Conservation (phyloP, 2,329 filamentous ascomycete species). For the Pestalotiopsis sp. region DNA sequence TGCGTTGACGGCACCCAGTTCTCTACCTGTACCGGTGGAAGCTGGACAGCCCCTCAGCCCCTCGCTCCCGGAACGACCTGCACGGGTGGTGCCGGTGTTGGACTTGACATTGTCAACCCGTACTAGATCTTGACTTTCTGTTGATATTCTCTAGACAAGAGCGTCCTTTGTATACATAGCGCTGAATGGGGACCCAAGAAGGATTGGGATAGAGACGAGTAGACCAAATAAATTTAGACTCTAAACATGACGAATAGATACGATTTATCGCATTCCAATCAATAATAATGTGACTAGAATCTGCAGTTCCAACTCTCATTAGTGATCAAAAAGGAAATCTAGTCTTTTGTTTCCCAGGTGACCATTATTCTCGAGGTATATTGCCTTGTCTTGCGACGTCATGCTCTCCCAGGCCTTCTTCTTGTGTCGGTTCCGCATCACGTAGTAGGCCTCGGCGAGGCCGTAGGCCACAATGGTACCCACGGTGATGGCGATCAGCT, state of each 20-base stretch:
- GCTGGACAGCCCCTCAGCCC: slow-evolving; percentile 2
- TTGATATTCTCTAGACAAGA: not conserved
- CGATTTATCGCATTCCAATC: not conserved
- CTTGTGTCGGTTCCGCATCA: slow-evolving; percentile 1
- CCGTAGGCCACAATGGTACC: slow-evolving; percentile 35
- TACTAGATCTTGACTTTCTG: not conserved
- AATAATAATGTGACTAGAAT: not conserved
- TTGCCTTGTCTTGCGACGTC: slow-evolving; percentile 5
- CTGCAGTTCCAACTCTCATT: not conserved
- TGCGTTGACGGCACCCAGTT: slow-evolving; percentile 8
- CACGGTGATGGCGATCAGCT: slow-evolving; percentile 33
- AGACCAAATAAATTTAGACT: not conserved
- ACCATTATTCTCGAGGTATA: slow-evolving; percentile 1
- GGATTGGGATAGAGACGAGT: not conserved
- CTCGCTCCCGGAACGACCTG: slow-evolving; percentile 1
- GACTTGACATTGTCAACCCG: slow-evolving; percentile 8
- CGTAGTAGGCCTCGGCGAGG: slow-evolving; percentile 21
- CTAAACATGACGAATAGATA: not conserved
- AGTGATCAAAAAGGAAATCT: slow-evolving; percentile 8
- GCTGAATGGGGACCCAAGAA: not conserved
- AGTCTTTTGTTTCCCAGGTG: slow-evolving; percentile 8
- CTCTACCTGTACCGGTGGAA: slow-evolving; percentile 10
- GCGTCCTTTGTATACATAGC: not conserved
- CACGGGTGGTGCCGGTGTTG: not conserved
- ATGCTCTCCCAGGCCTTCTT: not conserved